Evolutionary conservation across 352 stramenopile genomes (phyloP), one percentile per base, ranked within the genome.

Genomic region (Pythium guiyangense): DNA sequence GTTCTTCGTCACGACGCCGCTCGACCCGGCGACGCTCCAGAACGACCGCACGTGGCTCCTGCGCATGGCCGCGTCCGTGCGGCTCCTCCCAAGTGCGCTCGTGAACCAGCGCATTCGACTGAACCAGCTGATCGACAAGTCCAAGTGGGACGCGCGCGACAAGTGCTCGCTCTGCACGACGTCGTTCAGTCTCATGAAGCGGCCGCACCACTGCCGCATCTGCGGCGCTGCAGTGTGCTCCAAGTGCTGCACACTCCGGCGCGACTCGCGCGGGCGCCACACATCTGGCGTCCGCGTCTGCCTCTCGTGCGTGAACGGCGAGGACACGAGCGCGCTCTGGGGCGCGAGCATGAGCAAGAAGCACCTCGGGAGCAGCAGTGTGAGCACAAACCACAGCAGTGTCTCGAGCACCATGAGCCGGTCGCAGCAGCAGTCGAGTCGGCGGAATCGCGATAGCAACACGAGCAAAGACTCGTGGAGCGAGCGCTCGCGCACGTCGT

Each of bases 131-230:
- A 70, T 84, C 15, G 69, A 88, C 52, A 83, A 83, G 34, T 60
- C 69, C 18, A 66, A 72, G 29, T 92, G 81, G 81, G 62, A 74
- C 45, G 70, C 73, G 49, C 66, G 71, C 25, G 70, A 89, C 59
- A 70, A 66, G 17, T 92, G 82, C 66, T 76, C 64, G 17, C 63
- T 91, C n/a, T 94, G 84, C 54, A 74, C 66, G 43, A 64, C 70
- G 55, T 70, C 66, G 22, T 91, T 91, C 66, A 82, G 66, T 51
- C 71, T 94, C 47, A 84, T 86, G 52, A 76, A 76, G 35, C 80
- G 83, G 18, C 70, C 77, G 44, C 84, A 94, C 56, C 84, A 91
- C 70, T 94, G 84, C 46, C 79, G 82, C 9, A 79, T 90, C 48
- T 94, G 81, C 35, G 84, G 82, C 44, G 62, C 72, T 42, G 54